Conservation (phyloP, 1,284 basidiomycete genomes). For the Cutaneotrichosporon dermatis region DNA sequence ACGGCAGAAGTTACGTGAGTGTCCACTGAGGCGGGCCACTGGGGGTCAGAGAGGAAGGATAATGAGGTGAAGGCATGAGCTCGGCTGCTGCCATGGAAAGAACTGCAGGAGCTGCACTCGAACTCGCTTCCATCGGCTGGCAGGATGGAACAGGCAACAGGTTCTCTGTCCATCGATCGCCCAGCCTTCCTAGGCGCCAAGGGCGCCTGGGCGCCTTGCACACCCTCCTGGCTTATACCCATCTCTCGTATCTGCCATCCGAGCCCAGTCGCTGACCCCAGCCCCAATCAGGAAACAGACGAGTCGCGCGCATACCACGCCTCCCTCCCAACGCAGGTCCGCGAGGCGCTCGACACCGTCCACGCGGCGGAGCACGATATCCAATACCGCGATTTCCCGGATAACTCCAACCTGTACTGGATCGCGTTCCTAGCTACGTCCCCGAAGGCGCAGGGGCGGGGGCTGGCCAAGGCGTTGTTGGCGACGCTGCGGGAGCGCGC, state of each 20-base stretch:
- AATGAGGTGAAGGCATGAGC: too few relatives aligned
- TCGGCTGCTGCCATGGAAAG: too few relatives aligned
- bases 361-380: background rate
- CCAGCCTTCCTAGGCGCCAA: too few relatives aligned
- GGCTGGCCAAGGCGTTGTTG: conserved; percentile 1
- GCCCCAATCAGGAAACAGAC: conserved; percentile 1
- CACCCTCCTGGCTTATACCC: too few relatives aligned
- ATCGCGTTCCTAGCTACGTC: conserved; percentile 6
- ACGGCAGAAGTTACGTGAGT: conserved; percentile 1
- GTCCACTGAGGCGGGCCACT: too few relatives aligned
- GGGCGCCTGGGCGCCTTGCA: too few relatives aligned
- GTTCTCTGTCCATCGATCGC: too few relatives aligned
- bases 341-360: background rate
- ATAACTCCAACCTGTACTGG: background rate
- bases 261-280: background rate
- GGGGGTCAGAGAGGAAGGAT: too few relatives aligned
- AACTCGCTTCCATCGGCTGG: too few relatives aligned
- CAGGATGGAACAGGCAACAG: too few relatives aligned
- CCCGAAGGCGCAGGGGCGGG: conserved; percentile 2
- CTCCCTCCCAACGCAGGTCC: background rate
- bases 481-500: background rate
- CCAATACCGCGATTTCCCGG: background rate
- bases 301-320: conserved; percentile 1
- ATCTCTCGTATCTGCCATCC: too few relatives aligned
- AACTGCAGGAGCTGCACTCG: too few relatives aligned